phyloP scores from a whole-genome alignment of 108 stramenopile genomes.

The Nitzschia sp. region DNA sequence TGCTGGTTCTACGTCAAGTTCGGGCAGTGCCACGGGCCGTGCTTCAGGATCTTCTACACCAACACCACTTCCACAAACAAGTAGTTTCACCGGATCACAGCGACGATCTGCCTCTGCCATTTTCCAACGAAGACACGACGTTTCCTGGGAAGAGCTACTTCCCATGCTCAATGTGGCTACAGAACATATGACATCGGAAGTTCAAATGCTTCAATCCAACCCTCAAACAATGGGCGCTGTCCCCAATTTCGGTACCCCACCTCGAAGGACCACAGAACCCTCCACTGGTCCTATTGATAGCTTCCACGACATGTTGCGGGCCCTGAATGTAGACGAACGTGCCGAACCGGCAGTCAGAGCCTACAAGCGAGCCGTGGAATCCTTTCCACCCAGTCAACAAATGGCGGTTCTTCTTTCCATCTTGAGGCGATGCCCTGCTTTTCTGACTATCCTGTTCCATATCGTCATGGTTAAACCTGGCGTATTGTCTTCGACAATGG shows the following conservation, averaged over 20 bases:
- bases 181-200: slow-evolving; percentile 55
- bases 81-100: background rate
- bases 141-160: slow-evolving; percentile 44
- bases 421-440: slow-evolving; percentile 38
- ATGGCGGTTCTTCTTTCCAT: slow-evolving; percentile 28
- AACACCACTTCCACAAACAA: background rate
- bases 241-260: background rate
- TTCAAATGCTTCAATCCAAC: slow-evolving; percentile 29
- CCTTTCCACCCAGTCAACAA: slow-evolving; percentile 38
- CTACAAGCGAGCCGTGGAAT: slow-evolving; percentile 40
- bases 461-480: background rate
- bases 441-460: slow-evolving; percentile 21
- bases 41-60: background rate
- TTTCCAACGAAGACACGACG: background rate
- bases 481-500: slow-evolving; percentile 3
- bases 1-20: background rate
- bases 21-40: background rate
- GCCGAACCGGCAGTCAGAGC: slow-evolving; percentile 47
- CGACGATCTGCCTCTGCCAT: background rate
- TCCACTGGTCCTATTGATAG: slow-evolving; percentile 11
- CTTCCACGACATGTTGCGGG: slow-evolving; percentile 33
- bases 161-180: slow-evolving; percentile 48
- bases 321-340: slow-evolving; percentile 42
- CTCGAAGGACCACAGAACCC: background rate
- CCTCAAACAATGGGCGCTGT: slow-evolving; percentile 4